A percentile compares a stretch with the other conserved stretches of the same genome.
Conservation (phyloP, 169 alveolate genomes). For the Perkinsus olseni region DNA sequence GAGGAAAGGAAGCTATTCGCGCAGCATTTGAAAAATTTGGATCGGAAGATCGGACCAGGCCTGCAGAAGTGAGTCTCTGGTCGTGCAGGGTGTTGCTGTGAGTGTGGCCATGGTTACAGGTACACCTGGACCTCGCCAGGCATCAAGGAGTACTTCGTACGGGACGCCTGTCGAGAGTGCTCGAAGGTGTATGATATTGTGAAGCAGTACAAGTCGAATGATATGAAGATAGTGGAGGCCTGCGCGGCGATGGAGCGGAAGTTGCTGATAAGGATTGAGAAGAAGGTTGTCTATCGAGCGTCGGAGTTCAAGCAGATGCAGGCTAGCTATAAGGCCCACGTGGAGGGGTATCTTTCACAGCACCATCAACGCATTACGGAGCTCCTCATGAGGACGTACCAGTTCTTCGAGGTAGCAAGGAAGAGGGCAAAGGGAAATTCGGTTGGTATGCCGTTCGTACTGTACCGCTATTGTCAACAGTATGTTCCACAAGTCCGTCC, state of each 20-base stretch:
- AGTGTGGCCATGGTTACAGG: background rate
- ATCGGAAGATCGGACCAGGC: conserved; percentile 40
- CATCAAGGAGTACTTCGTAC: conserved; percentile 68
- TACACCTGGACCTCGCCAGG: conserved; percentile 27
- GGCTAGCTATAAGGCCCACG: conserved; percentile 14
- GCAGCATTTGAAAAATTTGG: conserved; percentile 41
- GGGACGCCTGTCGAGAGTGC: conserved; percentile 71
- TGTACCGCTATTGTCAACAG: no score
- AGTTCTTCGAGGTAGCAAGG: background rate
- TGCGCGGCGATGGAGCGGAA: conserved; percentile 46
- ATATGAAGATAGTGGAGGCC: conserved; percentile 40
- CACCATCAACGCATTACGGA: background rate
- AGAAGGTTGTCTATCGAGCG: conserved; percentile 53
- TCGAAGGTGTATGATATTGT: conserved; percentile 60
- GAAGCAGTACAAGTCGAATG: conserved; percentile 55
- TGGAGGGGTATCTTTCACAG: background rate
- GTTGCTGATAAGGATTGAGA: conserved; percentile 48
- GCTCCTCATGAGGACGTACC: background rate
- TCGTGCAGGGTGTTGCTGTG: background rate
- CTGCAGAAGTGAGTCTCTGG: conserved; percentile 26
- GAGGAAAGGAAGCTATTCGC: conserved; percentile 58
- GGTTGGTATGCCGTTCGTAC: background rate
- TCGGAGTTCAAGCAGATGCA: conserved; percentile 57
- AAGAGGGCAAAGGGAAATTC: background rate
- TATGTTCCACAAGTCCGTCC: no score